A percentile compares a stretch with the other conserved stretches of the same genome.
Conservation (phyloP, 2,329 filamentous ascomycete species). For the Biscogniauxia mediterranea region DNA sequence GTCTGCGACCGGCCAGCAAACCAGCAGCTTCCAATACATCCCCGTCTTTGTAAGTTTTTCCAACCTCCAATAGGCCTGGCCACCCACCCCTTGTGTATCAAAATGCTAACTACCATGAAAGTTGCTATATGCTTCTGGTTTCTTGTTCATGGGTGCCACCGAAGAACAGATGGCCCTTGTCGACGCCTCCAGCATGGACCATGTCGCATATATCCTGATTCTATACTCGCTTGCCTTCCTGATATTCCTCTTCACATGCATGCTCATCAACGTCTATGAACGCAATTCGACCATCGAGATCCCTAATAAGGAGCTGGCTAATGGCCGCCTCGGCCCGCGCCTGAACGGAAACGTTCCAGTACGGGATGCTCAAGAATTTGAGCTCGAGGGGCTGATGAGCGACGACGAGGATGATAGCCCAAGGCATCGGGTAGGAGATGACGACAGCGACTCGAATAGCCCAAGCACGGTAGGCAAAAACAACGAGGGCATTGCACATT, state of each 20-base stretch:
- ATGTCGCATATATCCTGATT: constrained; percentile 89
- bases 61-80: not conserved
- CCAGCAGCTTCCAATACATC: constrained; percentile 69
- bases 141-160: constrained; percentile 96
- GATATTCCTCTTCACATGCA: constrained; percentile 84
- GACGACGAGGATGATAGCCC: constrained; percentile 70
- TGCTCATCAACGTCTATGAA: constrained; percentile 83
- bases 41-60: constrained; percentile 63
- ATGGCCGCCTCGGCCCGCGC: constrained; percentile 38
- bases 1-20: constrained; percentile 65
- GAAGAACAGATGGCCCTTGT: constrained; percentile 92
- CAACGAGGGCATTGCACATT: constrained; percentile 36
- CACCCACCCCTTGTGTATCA: not conserved
- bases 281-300: constrained; percentile 45
- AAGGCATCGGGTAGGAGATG: constrained; percentile 21
- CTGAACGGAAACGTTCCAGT: constrained; percentile 40
- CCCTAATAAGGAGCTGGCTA: constrained; percentile 36
- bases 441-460: constrained; percentile 41
- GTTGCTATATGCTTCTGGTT: constrained; percentile 88
- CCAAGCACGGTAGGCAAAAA: constrained; percentile 50
- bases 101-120: constrained; percentile 37
- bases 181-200: constrained; percentile 71
- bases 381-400: constrained; percentile 84
- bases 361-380: constrained; percentile 86
- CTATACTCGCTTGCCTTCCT: constrained; percentile 88